Evolutionary conservation across 768 basidiomycete species (phyloP), one percentile per base, ranked within the genome.

Genomic region (Leccinum boreale): DNA sequence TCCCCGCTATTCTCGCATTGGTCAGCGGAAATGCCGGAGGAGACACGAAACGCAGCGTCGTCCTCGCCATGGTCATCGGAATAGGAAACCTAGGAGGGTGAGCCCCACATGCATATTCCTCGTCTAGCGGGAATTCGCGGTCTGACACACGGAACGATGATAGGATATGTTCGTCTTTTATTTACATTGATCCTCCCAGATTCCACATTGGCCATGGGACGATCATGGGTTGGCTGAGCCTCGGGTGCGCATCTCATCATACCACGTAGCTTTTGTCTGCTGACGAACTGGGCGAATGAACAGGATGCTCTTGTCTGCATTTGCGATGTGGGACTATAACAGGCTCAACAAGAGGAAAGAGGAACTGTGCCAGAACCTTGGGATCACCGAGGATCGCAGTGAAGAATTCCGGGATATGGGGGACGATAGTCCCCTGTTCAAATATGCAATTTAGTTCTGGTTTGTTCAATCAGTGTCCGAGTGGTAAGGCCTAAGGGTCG

Each of bases 11-110:
- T 29, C 67, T 86, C 2, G 81, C 82, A 36, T 86, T 85, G 85
- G 78, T 73, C 1, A 75, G 78, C 2, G 79, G 79, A 6, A 82
- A 83, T 53, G 78, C 81, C 0, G 84, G 84, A 23, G 82, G 85
- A 19, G 82, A 83, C 61, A 60, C 80, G 50, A 79, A 81, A 62
- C 75, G 78, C 55, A 84, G 76, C 15, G 75, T 84, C 14, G 74
- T 76, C 15, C 58, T 85, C 28, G 85, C 80, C 5, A 76, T 82
- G 73, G 77, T 84, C 14, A 78, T 81, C 50, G 81, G 81, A 24
- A 39, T 81, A 12, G 83, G 80, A 17, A 86, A 85, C 57, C 67
- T 85, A 11, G 83, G 83, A 60, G 83, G 82, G 63, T 79, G 53
- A 57, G 70, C 50, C 1, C 23, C 17, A 19, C 70, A n/a, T 74